These are phyloP conservation scores for Pseudogymnoascus sp. DNA, from an alignment of 2,329 filamentous ascomycete species.

Conservation along the genomic window DNA sequence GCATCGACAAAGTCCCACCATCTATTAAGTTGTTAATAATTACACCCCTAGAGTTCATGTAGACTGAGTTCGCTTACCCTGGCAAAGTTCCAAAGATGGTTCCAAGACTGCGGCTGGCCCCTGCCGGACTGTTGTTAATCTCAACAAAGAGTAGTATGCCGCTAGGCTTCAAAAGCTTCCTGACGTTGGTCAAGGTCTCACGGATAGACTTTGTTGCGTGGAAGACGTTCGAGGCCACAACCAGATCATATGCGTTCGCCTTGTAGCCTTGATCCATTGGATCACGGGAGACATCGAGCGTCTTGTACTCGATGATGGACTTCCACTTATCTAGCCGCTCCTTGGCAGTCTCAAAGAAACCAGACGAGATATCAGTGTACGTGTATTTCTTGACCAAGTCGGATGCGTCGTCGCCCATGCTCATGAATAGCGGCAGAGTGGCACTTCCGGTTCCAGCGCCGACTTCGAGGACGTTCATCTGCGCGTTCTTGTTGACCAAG, in stretches of 20 bases:
- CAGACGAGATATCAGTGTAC: slow-evolving; percentile 23
- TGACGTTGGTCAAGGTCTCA: slow-evolving; percentile 17
- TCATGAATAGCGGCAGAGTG: slow-evolving; percentile 16
- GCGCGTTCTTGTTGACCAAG: slow-evolving; percentile 14
- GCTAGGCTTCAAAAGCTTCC: slow-evolving; percentile 17
- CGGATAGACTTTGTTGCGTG: slow-evolving; percentile 20
- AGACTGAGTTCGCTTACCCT: background rate
- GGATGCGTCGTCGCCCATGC: slow-evolving; percentile 9
- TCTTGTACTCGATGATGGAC: slow-evolving; percentile 26
- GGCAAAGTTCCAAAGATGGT: background rate
- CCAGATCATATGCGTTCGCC: slow-evolving; percentile 22
- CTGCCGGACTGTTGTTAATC: background rate
- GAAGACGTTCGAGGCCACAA: slow-evolving; percentile 23
- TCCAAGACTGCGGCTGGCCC: background rate
- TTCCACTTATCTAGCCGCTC: slow-evolving; percentile 13
- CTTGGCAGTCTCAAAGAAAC: slow-evolving; percentile 30
- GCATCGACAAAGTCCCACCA: background rate
- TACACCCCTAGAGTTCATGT: background rate
- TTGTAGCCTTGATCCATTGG: slow-evolving; percentile 30
- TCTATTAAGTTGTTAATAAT: background rate
- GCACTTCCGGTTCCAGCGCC: slow-evolving; percentile 21
- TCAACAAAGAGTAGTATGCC: slow-evolving; percentile 16
- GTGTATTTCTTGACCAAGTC: slow-evolving; percentile 17
- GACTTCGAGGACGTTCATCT: slow-evolving; percentile 19
- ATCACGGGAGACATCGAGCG: slow-evolving; percentile 31